Percentiles rank a stretch among this genome's conserved stretches.
phyloP scores from a whole-genome alignment of 2,329 filamentous ascomycete genomes.

The Beauveria caledonica region DNA sequence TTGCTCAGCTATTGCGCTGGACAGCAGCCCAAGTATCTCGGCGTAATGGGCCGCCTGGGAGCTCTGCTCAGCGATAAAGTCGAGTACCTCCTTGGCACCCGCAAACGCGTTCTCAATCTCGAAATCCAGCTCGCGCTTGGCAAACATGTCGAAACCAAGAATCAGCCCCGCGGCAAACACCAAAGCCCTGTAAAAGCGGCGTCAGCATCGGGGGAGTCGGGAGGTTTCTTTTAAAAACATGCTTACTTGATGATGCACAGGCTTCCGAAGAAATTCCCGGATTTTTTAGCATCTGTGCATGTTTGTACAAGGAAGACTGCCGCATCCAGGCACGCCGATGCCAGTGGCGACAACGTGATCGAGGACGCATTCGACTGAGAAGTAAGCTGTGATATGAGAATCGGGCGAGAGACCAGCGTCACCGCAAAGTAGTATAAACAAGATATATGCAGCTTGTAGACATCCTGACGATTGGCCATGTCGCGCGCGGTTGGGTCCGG shows the following conservation, averaged over 20 bases:
- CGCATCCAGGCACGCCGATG: constrained; percentile 46
- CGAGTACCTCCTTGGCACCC: constrained; percentile 41
- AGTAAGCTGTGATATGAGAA: constrained; percentile 43
- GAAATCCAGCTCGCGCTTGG: constrained; percentile 34
- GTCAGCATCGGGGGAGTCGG: background rate
- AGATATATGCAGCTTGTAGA: constrained; percentile 45
- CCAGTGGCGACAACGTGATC: constrained; percentile 29
- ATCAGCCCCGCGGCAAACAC: constrained; percentile 50
- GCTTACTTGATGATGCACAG: constrained; percentile 53
- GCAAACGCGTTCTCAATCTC: constrained; percentile 41
- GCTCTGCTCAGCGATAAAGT: constrained; percentile 37
- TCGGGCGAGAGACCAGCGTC: constrained; percentile 47
- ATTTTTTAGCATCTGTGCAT: constrained; percentile 38
- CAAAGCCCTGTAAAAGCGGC: constrained; percentile 31
- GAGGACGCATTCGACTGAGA: constrained; percentile 24
- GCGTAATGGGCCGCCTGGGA: constrained; percentile 50
- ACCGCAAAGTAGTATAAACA: constrained; percentile 53
- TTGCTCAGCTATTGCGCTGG: constrained; percentile 35
- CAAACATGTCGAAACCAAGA: constrained; percentile 48
- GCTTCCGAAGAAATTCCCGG: constrained; percentile 39
- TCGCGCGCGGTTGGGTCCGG: constrained; percentile 19
- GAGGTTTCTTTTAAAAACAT: background rate
- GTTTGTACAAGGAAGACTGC: constrained; percentile 48
- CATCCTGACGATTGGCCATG: constrained; percentile 19
- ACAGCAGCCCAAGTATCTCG: constrained; percentile 42